Evolutionary conservation across 305 asterid species (phyloP).

Genomic region (Fraxinus sp.): DNA sequence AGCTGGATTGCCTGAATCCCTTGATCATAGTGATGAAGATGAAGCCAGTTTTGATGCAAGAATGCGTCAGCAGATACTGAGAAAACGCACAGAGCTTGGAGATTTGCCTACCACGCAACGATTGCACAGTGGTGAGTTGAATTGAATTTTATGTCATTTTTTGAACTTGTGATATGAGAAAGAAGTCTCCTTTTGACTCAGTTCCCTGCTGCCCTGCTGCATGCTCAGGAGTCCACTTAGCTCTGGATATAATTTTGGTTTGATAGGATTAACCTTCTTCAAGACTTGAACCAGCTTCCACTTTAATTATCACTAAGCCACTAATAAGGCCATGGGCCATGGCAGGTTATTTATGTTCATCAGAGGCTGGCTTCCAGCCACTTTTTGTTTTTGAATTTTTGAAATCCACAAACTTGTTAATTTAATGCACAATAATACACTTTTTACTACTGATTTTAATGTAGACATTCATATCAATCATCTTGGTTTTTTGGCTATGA

Average conservation of each 20-base stretch:
- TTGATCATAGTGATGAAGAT: conserved; percentile 68
- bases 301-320: background rate
- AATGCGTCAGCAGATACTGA: conserved; percentile 88
- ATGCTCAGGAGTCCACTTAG: background rate
- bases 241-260: background rate
- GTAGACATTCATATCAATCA: background rate
- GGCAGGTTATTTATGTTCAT: background rate
- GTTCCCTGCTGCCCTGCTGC: background rate
- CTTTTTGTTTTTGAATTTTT: background rate
- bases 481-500: background rate
- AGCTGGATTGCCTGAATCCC: conserved; percentile 42
- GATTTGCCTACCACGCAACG: conserved; percentile 53
- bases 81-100: conserved; percentile 70
- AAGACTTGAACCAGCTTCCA: background rate
- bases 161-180: background rate
- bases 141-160: conserved; percentile 19
- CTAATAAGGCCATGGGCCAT: background rate
- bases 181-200: background rate
- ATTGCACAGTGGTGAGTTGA: conserved; percentile 48
- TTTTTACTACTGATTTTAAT: background rate
- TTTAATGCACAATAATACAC: background rate
- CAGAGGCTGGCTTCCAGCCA: background rate
- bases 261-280: background rate
- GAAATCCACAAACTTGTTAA: background rate
- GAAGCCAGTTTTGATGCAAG: conserved; percentile 78